Evolutionary conservation across 2,329 filamentous ascomycete genomes (phyloP).

Genomic region (Coleophoma eucalyptorum): DNA sequence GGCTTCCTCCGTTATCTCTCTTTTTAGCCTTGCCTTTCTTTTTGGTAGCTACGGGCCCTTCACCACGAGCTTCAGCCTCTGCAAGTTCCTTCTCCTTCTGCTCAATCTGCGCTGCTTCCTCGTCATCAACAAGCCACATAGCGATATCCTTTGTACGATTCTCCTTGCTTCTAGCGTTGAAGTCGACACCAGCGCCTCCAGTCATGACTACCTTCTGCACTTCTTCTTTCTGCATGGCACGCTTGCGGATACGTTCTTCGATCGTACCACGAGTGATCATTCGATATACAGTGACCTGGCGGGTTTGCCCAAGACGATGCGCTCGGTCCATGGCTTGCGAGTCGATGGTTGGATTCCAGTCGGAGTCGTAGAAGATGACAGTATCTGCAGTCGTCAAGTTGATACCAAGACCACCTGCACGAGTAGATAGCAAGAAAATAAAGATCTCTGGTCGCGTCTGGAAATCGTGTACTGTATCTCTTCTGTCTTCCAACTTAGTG

Average conservation of each 20-base stretch:
- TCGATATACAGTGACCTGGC: constrained; percentile 94
- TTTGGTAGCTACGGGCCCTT: constrained; percentile 29
- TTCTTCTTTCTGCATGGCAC: constrained; percentile 96
- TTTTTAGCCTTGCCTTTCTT: constrained; percentile 59
- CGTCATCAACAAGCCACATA: constrained; percentile 97
- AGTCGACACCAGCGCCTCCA: constrained; percentile 86
- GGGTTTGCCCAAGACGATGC: constrained; percentile 93
- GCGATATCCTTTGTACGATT: constrained; percentile 98
- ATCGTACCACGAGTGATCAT: constrained; percentile 96
- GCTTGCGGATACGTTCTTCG: constrained; percentile 95
- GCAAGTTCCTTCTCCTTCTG: constrained; percentile 84
- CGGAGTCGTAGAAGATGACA: constrained; percentile 98
- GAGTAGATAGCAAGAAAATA: constrained; percentile 92
- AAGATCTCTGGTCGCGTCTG: constrained; percentile 93
- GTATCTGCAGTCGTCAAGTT: constrained; percentile 96
- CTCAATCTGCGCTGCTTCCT: constrained; percentile 92
- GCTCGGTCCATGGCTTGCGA: constrained; percentile 99
- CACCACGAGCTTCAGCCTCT: constrained; percentile 57
- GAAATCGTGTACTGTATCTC: constrained; percentile 96
- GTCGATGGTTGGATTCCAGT: constrained; percentile 99
- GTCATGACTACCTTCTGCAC: constrained; percentile 96
- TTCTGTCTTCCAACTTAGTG: constrained; percentile 93
- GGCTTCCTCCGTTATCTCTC: constrained; percentile 52
- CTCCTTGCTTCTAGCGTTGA: constrained; percentile 86
- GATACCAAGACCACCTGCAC: constrained; percentile 96